These are phyloP conservation scores for Gastrodia elata DNA, from an alignment of 106 monocot genomes.

Conservation along the genomic window DNA sequence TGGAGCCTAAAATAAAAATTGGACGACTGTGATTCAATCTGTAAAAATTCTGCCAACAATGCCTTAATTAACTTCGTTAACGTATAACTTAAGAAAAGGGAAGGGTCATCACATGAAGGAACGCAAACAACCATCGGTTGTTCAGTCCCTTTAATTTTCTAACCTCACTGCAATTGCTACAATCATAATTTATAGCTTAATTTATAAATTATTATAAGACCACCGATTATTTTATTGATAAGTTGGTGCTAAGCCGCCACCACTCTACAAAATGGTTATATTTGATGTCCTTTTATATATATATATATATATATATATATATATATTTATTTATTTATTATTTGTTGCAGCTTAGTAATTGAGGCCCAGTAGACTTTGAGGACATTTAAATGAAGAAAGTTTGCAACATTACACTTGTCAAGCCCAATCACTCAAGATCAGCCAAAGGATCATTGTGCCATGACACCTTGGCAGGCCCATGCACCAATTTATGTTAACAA, in stretches of 20 bases:
- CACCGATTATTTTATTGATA: background rate
- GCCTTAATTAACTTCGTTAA: no score
- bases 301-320: background rate
- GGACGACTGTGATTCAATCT: background rate
- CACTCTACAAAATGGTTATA: background rate
- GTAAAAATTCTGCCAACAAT: no score
- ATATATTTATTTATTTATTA: no score
- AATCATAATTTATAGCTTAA: background rate
- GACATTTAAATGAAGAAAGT: no score
- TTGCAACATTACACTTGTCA: no score
- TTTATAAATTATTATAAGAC: background rate
- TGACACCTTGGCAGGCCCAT: no score
- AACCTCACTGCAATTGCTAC: background rate
- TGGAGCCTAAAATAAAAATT: background rate
- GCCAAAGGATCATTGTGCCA: no score
- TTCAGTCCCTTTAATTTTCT: slow-evolving; percentile 19
- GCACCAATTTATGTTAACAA: no score
- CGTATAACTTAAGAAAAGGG: slow-evolving; percentile 2
- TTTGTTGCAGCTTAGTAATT: no score
- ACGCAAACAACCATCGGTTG: slow-evolving; percentile 22
- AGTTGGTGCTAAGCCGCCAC: background rate
- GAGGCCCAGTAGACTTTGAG: no score
- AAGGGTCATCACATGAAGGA: background rate
- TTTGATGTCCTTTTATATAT: background rate
- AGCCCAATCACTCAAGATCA: no score